These are phyloP conservation scores for Ampelomyces quisqualis DNA, from an alignment of 2,329 filamentous ascomycete genomes.

Conservation along the genomic window DNA sequence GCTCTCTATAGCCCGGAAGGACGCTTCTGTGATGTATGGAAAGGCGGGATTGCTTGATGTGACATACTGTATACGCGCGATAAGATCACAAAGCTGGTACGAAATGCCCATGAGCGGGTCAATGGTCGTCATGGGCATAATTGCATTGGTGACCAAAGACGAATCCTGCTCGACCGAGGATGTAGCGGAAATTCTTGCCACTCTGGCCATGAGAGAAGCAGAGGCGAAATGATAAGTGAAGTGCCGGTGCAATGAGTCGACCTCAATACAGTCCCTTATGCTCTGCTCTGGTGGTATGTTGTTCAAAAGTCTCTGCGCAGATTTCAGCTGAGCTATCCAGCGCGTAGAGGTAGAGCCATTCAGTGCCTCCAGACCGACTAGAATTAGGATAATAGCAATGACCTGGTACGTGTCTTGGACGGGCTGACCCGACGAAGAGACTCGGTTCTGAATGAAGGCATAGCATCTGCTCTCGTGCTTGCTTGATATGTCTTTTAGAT, in stretches of 20 bases:
- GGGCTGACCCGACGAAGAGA: constrained; percentile 27
- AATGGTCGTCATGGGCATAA: constrained; percentile 31
- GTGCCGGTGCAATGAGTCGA: constrained; percentile 39
- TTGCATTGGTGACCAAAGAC: constrained; percentile 17
- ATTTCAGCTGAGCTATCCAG: constrained; percentile 41
- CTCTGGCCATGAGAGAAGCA: constrained; percentile 38
- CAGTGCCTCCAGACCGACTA: constrained; percentile 40
- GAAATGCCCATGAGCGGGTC: constrained; percentile 42
- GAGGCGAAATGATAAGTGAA: constrained; percentile 43
- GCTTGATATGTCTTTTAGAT: constrained; percentile 32
- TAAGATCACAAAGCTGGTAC: constrained; percentile 38
- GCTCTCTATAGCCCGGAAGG: constrained; percentile 34
- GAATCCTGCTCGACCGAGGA: constrained; percentile 22
- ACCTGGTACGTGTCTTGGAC: constrained; percentile 37
- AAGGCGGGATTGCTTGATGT: constrained; percentile 36
- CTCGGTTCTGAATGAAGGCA: constrained; percentile 33
- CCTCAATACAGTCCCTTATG: constrained; percentile 30
- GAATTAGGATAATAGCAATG: constrained; percentile 35
- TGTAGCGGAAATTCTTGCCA: constrained; percentile 19
- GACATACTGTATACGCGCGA: constrained; percentile 39
- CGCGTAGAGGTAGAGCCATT: constrained; percentile 38
- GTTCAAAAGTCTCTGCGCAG: constrained; percentile 35
- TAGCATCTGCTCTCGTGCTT: constrained; percentile 39
- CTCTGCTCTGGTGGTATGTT: constrained; percentile 26
- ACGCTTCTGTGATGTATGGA: constrained; percentile 35